Evolutionary conservation across 2,329 filamentous ascomycete genomes (phyloP).

Genomic region (Elsinoe batatas): DNA sequence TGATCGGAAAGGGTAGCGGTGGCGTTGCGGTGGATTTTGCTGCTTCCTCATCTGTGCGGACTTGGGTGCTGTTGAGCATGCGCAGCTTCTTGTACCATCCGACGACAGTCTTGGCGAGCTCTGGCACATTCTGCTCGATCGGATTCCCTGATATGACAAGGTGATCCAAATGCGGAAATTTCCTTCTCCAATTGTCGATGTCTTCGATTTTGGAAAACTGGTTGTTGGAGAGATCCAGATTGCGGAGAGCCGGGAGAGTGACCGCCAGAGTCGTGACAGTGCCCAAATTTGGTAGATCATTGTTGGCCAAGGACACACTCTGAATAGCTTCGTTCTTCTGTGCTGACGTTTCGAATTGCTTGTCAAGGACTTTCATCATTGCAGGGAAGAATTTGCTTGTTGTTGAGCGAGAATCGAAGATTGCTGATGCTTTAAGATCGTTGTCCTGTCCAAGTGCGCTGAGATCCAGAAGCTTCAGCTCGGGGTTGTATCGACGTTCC

Average conservation of each 20-base stretch:
- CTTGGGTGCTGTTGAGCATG: slow-evolving; percentile 62
- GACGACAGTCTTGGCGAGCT: slow-evolving; percentile 58
- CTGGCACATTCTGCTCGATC: slow-evolving; percentile 40
- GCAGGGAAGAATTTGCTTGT: slow-evolving; percentile 85
- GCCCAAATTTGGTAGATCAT: slow-evolving; percentile 62
- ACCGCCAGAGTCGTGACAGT: slow-evolving; percentile 65
- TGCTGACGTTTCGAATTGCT: slow-evolving; percentile 60
- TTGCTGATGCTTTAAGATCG: slow-evolving; percentile 61
- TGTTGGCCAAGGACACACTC: slow-evolving; percentile 72
- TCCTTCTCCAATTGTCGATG: slow-evolving; percentile 66
- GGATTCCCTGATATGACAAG: slow-evolving; percentile 72
- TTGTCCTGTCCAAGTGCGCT: slow-evolving; percentile 66
- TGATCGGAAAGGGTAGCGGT: slow-evolving; percentile 52
- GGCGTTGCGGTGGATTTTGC: slow-evolving; percentile 44
- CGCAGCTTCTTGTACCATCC: slow-evolving; percentile 77
- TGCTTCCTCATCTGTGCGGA: slow-evolving; percentile 63
- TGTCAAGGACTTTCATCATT: slow-evolving; percentile 76
- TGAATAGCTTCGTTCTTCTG: slow-evolving; percentile 69
- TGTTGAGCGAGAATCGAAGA: slow-evolving; percentile 61
- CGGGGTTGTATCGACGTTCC: slow-evolving; percentile 59
- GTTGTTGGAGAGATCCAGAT: slow-evolving; percentile 83
- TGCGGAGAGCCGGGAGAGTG: slow-evolving; percentile 75
- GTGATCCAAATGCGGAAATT: slow-evolving; percentile 69
- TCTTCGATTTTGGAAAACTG: slow-evolving; percentile 58
- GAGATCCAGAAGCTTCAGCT: slow-evolving; percentile 69